Evolutionary conservation across 768 basidiomycete genomes (phyloP), one percentile per base, ranked within the genome.

Genomic region (Rhizopogon sp.): DNA sequence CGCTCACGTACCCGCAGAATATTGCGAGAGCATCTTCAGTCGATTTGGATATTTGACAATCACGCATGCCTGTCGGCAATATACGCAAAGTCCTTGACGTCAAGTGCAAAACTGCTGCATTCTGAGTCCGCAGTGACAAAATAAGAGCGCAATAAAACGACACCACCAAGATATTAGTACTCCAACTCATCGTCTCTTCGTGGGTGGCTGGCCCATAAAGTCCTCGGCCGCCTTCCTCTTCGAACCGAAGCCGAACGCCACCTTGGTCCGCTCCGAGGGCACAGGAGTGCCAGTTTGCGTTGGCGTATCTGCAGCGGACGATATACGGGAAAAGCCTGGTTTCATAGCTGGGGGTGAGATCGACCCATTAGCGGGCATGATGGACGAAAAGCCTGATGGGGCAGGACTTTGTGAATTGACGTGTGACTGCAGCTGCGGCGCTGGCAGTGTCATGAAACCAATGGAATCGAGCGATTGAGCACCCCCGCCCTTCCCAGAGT

Each of bases 151-250:
- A 10, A 52, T 45, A 52, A 46, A 33, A 41, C 16, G 47, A 52
- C 43, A 50, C 41, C 25, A 51, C 10, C 51, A 20, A 42, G 1
- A 45, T 47, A 52, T 43, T 39, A 29, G 42, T 43, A 43, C 25
- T 58, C 41, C 20, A 22, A 41, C 51, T 70, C 56, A 75, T 53
- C 73, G 68, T 53, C 69, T 71, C 74, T 93, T 93, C 25, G 83
- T 66, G 8, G 87, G 80, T 6, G 88, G 89, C 4, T 84, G 78
- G 13, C 79, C 85, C 20, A 72, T 69, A n/a, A 79, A 76, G 54
- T 91, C 90, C 33, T 86, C 87, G 1, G 70, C 80, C 4, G 87
- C 88, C 66, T 93, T 93, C 63, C 92, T 76, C 76, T 94, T 94
- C 44, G 77, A 73, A 35, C 85, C 85, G 65, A 93, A 81, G 10